phyloP scores from a whole-genome alignment of 1,284 basidiomycete species.

The Pseudozyma sp. region DNA sequence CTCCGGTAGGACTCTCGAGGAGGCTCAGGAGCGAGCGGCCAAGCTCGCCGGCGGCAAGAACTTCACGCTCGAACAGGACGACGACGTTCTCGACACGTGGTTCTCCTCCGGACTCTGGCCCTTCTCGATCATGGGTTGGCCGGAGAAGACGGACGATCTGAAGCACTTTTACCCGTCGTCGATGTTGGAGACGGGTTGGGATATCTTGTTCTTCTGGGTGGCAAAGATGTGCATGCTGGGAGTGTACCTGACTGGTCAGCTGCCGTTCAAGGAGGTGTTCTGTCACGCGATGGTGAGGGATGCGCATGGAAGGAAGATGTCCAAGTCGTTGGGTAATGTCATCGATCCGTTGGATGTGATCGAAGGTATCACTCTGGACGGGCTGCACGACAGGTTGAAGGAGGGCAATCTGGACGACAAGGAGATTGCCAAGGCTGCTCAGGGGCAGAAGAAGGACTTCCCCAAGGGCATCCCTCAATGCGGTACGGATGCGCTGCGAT shows the following conservation, averaged over 20 bases:
- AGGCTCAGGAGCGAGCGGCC: conserved; percentile 83
- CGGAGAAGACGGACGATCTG: conserved; percentile 72
- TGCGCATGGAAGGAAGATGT: conserved; percentile 98
- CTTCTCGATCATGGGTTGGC: conserved; percentile 98
- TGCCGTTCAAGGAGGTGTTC: conserved; percentile 97
- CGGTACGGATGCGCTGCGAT: conserved; percentile 94
- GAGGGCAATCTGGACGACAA: conserved; percentile 94
- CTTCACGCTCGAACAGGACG: conserved; percentile 90
- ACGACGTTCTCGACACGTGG: conserved; percentile 99
- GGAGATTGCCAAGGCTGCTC: conserved; percentile 89
- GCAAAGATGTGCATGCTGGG: conserved; percentile 98
- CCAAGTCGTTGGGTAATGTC: conserved; percentile 97
- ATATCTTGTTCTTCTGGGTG: conserved; percentile 99
- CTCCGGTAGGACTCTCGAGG: conserved; percentile 82
- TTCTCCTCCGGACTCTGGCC: conserved; percentile 99
- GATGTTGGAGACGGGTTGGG: conserved; percentile 97
- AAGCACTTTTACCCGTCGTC: conserved; percentile 85
- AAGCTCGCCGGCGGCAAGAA: conserved; percentile 77
- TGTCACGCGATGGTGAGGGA: conserved; percentile 99
- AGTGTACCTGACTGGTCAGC: conserved; percentile 84
- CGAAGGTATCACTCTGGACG: conserved; percentile 83
- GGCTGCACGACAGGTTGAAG: conserved; percentile 86
- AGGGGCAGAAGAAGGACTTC: conserved; percentile 98
- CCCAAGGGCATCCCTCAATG: conserved; percentile 99
- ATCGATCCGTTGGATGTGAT: conserved; percentile 98